Conservation (phyloP, 352 stramenopile species). For the Blastocystis sp. region DNA sequence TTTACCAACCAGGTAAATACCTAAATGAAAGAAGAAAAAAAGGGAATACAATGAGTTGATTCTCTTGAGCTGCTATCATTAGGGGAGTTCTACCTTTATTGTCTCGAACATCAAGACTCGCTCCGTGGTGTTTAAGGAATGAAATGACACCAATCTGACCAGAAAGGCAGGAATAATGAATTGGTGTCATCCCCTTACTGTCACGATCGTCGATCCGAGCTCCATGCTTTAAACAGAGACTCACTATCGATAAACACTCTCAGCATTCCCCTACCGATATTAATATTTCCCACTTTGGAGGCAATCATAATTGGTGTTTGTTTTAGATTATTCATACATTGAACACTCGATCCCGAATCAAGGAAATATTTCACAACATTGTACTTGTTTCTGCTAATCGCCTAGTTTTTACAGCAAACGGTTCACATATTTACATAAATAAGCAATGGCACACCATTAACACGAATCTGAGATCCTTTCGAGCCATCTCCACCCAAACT, state of each 20-base stretch:
- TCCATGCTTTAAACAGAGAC: slow-evolving; percentile 32
- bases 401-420: not conserved
- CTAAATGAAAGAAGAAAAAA: not conserved
- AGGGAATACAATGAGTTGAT: slow-evolving; percentile 39
- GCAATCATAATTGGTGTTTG: slow-evolving; percentile 19
- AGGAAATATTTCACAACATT: slow-evolving; percentile 43
- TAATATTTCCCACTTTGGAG: slow-evolving; percentile 37
- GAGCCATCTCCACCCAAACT: not conserved
- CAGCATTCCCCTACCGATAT: not conserved
- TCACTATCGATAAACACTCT: not conserved
- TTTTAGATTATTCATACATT: not conserved
- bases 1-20: slow-evolving; percentile 40
- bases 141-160: slow-evolving; percentile 43
- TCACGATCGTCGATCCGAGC: slow-evolving; percentile 32
- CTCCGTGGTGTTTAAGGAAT: not conserved
- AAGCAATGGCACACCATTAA: slow-evolving; percentile 25
- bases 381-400: slow-evolving; percentile 41
- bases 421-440: not conserved
- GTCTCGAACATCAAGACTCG: slow-evolving; percentile 55
- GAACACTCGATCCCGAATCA: slow-evolving; percentile 4
- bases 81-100: slow-evolving; percentile 60
- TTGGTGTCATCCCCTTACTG: slow-evolving; percentile 33
- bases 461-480: not conserved
- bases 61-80: slow-evolving; percentile 25
- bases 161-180: slow-evolving; percentile 14